Evolutionary conservation across 2,329 filamentous ascomycete genomes (phyloP), one percentile per base, ranked within the genome.

Genomic region (Capronia americana): DNA sequence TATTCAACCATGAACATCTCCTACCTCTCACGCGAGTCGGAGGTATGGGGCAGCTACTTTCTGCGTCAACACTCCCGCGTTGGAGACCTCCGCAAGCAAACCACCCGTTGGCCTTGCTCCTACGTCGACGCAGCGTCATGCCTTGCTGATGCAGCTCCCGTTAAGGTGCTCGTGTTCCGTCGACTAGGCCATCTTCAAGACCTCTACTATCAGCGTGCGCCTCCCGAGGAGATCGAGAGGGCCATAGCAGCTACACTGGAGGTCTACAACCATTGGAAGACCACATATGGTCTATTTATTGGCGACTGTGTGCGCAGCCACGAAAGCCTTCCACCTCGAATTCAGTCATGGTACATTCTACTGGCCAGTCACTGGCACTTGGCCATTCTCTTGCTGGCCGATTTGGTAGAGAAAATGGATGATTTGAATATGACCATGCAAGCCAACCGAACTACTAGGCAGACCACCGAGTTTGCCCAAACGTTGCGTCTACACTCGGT

Each of bases 301-400:
- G 73, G 78, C 17, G 84, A 86, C 65, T 82, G 85, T 46, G 76
- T 86, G 12, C 75, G 79, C 2, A 75, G 84, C 65, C 85, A 86
- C 65, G 78, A 83, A 34, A 71, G 74, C 0, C 79, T 88, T 0
- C 84, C 85, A 1, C 72, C 81, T 11, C 83, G 83, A 14, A 81
- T 88, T 4, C 85, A 86, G 71, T 85, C 85, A 50, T 88, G 86
- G 86, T 87, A 87, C 66, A 80, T 86, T 14, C 83, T 85, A 60
- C 80, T 88, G 26, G 78, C 82, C 0, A 84, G 83, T 0, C 86
- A 88, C 69, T 88, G 85, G 82, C 84, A 87, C 68, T 81, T 87
- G 2, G 86, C 82, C 2, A 80, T 81, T 0, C 79, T 88, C 50
- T 77, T 87, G 26, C 75, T 88, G 4, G 83, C 85, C 38, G 86